Evolutionary conservation across 2,329 filamentous ascomycete genomes (phyloP).

Genomic region (Alternaria angustiovoidea): DNA sequence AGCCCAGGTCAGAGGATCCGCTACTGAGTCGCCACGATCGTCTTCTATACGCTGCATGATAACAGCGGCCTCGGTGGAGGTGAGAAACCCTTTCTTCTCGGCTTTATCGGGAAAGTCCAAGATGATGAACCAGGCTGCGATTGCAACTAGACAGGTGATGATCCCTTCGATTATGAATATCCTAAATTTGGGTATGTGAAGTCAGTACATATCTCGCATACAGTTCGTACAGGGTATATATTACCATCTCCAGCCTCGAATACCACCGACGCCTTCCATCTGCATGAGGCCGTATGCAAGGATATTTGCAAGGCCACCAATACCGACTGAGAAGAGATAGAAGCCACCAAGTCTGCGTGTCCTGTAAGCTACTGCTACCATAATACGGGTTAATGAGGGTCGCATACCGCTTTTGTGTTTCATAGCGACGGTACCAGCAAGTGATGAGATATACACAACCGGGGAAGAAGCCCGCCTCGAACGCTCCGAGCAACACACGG

Average conservation of each 20-base stretch:
- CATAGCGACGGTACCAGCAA: slow-evolving; percentile 38
- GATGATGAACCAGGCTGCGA: slow-evolving; percentile 36
- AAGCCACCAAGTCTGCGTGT: slow-evolving; percentile 26
- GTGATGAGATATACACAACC: slow-evolving; percentile 42
- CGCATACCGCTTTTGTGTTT: slow-evolving; percentile 33
- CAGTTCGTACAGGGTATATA: not conserved
- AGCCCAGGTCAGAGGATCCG: slow-evolving; percentile 30
- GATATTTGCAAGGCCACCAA: slow-evolving; percentile 39
- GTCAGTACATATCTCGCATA: not conserved
- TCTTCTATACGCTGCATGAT: slow-evolving; percentile 34
- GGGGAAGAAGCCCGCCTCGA: slow-evolving; percentile 39
- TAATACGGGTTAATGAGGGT: not conserved
- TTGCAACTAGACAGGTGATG: slow-evolving; percentile 36
- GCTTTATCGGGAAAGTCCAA: slow-evolving; percentile 41
- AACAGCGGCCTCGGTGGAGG: slow-evolving; percentile 22
- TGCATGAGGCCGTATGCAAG: slow-evolving; percentile 41
- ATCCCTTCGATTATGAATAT: slow-evolving; percentile 43
- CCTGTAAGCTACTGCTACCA: slow-evolving; percentile 2
- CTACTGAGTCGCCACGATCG: slow-evolving; percentile 35
- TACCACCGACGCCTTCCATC: slow-evolving; percentile 33
- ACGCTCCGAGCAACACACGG: slow-evolving; percentile 32
- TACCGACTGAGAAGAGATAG: slow-evolving; percentile 37
- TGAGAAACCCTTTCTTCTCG: slow-evolving; percentile 33
- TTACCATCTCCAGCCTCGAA: slow-evolving; percentile 39
- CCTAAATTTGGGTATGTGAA: slow-evolving; percentile 5